Percentiles rank a stretch among this genome's conserved stretches.
These are phyloP conservation scores for Neolentinus lepideus DNA, from an alignment of 1,284 basidiomycete species.

Conservation along the genomic window DNA sequence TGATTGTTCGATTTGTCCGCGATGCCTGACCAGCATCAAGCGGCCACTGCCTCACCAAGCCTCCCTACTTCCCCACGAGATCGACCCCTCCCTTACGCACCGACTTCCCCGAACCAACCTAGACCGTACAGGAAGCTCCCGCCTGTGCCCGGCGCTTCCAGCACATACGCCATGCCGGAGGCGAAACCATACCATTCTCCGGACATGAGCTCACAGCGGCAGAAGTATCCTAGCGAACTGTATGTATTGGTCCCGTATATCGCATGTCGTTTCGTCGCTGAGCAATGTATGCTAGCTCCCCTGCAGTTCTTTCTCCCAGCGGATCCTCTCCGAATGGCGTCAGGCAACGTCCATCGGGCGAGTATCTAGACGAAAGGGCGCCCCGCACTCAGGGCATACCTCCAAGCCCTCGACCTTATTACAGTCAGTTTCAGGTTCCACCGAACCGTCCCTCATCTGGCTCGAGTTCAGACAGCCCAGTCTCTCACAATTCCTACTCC, in stretches of 20 bases:
- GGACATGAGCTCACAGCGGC: slow-evolving; percentile 7
- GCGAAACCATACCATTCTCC: slow-evolving; percentile 16
- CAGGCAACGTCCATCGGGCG: neutral
- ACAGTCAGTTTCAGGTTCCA: neutral
- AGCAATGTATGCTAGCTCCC: neutral
- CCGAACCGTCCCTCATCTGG: neutral
- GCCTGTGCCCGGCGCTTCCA: slow-evolving; percentile 17
- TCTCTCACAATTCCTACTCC: neutral
- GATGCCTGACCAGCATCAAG: neutral
- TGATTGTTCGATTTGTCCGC: neutral
- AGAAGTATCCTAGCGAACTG: neutral
- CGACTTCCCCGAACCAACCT: slow-evolving; percentile 15
- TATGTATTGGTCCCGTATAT: neutral
- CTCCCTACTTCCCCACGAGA: slow-evolving; percentile 1
- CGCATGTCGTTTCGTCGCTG: neutral
- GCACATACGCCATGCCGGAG: slow-evolving; percentile 17
- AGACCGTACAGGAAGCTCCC: slow-evolving; percentile 21
- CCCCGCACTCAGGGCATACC: neutral
- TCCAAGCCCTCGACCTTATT: neutral
- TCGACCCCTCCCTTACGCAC: slow-evolving; percentile 1
- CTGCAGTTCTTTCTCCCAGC: neutral
- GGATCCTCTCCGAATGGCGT: neutral
- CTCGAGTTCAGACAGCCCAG: neutral
- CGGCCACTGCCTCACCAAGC: neutral
- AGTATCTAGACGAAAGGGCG: neutral